phyloP scores from a whole-genome alignment of 495 filamentous ascomycete species.

The Penicillium crystallinum region DNA sequence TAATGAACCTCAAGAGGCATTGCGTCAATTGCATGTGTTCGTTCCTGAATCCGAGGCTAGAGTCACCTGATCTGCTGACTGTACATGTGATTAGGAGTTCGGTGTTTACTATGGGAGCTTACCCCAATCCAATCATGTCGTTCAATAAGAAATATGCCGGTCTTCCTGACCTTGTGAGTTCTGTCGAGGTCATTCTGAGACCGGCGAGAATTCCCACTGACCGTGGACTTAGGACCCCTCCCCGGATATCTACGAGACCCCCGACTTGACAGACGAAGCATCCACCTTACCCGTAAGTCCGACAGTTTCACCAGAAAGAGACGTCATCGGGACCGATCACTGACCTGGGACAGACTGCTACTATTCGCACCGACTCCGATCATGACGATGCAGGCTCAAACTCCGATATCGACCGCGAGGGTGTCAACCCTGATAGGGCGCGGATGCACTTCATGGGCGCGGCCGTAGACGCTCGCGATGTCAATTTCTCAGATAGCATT shows the following conservation, averaged over 20 bases:
- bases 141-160: constrained; percentile 72
- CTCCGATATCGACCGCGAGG: constrained; percentile 65
- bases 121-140: constrained; percentile 30
- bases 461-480: constrained; percentile 65
- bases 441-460: constrained; percentile 74
- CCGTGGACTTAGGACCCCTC: constrained; percentile 64
- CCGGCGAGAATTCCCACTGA: constrained; percentile 6
- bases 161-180: constrained; percentile 74
- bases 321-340: constrained; percentile 13
- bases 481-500: constrained; percentile 80
- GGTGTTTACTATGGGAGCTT: constrained; percentile 10
- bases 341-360: constrained; percentile 47
- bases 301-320: constrained; percentile 3
- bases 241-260: constrained; percentile 93
- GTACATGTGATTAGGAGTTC: background rate
- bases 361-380: constrained; percentile 60
- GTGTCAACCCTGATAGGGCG: constrained; percentile 68
- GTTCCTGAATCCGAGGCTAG: constrained; percentile 18
- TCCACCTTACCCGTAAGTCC: constrained; percentile 69
- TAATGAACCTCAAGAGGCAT: background rate
- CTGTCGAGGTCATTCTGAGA: background rate
- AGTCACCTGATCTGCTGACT: constrained; percentile 20
- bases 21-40: constrained; percentile 8
- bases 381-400: constrained; percentile 51
- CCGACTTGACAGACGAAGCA: constrained; percentile 80